These are phyloP conservation scores for Epichloe glyceriae DNA, from an alignment of 2,329 filamentous ascomycete species.

Conservation along the genomic window DNA sequence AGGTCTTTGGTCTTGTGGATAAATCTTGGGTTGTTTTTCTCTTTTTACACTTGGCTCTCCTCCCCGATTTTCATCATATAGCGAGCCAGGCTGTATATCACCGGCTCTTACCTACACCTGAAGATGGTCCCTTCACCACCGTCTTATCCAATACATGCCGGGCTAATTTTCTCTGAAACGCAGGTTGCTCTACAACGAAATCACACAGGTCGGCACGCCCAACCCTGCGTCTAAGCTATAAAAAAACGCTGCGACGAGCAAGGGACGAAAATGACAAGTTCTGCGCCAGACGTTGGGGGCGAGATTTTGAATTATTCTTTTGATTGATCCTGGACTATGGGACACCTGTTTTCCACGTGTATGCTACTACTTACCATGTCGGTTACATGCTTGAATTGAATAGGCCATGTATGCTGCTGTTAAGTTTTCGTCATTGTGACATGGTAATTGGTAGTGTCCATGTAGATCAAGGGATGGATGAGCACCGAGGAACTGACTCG, in stretches of 20 bases:
- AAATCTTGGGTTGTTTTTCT: too few species aligned
- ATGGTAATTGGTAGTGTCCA: neutral
- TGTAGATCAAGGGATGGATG: too few species aligned
- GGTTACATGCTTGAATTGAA: neutral
- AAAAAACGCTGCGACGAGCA: neutral
- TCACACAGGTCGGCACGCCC: constrained; percentile 57
- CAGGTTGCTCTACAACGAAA: constrained; percentile 78
- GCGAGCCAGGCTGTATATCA: neutral
- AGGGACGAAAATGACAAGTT: neutral
- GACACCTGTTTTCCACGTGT: neutral
- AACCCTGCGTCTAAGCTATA: constrained; percentile 51
- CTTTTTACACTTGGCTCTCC: neutral
- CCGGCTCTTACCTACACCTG: neutral
- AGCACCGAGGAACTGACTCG: neutral
- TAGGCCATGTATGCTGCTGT: neutral
- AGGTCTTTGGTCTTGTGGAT: too few species aligned
- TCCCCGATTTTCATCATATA: too few species aligned
- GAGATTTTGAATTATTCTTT: too few species aligned
- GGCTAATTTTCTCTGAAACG: constrained; percentile 1
- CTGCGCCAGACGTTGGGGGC: neutral
- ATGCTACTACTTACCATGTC: neutral
- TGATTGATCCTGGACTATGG: neutral
- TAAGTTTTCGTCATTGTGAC: neutral
- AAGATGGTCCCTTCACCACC: neutral
- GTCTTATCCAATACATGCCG: neutral